Evolutionary conservation across 305 asterid species (phyloP).

Genomic region (Plantago coronopus): DNA sequence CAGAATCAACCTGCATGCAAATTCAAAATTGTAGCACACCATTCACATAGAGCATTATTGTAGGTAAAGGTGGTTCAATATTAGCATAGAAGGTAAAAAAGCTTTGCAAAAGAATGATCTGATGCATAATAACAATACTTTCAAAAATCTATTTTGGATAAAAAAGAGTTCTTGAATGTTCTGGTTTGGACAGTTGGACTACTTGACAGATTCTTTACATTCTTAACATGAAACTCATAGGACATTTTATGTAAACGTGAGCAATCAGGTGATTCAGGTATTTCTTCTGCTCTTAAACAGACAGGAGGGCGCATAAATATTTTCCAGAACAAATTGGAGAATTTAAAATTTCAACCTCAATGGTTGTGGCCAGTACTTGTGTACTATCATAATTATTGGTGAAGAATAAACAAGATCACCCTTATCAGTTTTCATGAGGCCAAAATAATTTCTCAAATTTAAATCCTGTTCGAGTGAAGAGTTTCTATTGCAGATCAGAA

Average conservation of each 20-base stretch:
- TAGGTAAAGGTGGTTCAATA: background rate
- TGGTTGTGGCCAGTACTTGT: too few species aligned
- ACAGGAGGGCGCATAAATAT: background rate
- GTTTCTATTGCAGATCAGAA: too few species aligned
- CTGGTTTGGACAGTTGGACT: background rate
- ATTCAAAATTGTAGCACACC: conserved; percentile 21
- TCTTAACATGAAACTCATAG: background rate
- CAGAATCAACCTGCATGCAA: conserved; percentile 66
- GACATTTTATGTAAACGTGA: background rate
- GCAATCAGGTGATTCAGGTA: background rate
- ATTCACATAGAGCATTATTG: conserved; percentile 1
- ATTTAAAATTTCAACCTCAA: background rate
- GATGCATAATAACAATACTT: background rate
- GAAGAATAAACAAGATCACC: background rate
- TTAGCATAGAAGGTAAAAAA: conserved; percentile 1
- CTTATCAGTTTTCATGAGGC: background rate
- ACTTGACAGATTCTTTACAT: background rate
- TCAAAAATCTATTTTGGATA: background rate
- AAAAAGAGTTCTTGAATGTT: too few species aligned
- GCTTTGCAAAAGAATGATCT: background rate
- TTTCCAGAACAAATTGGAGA: background rate
- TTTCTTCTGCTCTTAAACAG: background rate
- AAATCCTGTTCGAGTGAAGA: too few species aligned
- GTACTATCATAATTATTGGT: background rate
- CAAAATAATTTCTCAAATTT: too few species aligned